Conservation (phyloP, 2,329 filamentous ascomycete genomes). For the Diaporthe citri region DNA sequence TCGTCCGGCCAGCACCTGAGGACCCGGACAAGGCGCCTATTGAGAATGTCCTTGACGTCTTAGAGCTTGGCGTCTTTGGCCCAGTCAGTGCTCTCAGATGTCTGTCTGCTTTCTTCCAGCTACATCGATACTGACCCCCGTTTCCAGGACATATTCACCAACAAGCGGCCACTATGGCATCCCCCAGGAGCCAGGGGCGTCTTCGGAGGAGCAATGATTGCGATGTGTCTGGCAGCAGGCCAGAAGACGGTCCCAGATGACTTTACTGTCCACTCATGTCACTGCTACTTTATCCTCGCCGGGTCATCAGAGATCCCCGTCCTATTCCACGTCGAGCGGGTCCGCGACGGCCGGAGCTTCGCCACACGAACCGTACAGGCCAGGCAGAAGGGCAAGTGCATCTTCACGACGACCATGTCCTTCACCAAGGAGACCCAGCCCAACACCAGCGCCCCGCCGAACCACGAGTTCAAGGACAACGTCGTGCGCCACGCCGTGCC, state of each 20-base stretch:
- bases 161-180: slow-evolving; percentile 91
- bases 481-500: slow-evolving; percentile 75
- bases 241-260: slow-evolving; percentile 85
- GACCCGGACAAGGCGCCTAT: slow-evolving; percentile 82
- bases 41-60: slow-evolving; percentile 90
- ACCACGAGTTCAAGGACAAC: slow-evolving; percentile 44
- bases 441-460: slow-evolving; percentile 41
- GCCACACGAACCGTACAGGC: slow-evolving; percentile 97
- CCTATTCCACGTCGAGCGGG: slow-evolving; percentile 93
- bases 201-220: slow-evolving; percentile 93
- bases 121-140: neutral
- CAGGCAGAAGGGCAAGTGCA: slow-evolving; percentile 85
- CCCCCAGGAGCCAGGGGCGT: slow-evolving; percentile 92
- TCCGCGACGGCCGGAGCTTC: slow-evolving; percentile 90
- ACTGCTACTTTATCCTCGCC: slow-evolving; percentile 98
- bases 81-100: slow-evolving; percentile 65
- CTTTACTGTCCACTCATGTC: slow-evolving; percentile 94
- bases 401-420: slow-evolving; percentile 95
- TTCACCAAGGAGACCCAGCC: slow-evolving; percentile 78
- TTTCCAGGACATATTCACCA: slow-evolving; percentile 82
- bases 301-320: slow-evolving; percentile 88
- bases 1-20: slow-evolving; percentile 80
- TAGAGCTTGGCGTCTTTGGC: slow-evolving; percentile 80
- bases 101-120: neutral
- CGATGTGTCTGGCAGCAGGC: slow-evolving; percentile 88